Percentiles rank a stretch among this genome's conserved stretches.
Evolutionary conservation across 2,329 filamentous ascomycete species (phyloP).

Genomic region (Penicillium sp.): DNA sequence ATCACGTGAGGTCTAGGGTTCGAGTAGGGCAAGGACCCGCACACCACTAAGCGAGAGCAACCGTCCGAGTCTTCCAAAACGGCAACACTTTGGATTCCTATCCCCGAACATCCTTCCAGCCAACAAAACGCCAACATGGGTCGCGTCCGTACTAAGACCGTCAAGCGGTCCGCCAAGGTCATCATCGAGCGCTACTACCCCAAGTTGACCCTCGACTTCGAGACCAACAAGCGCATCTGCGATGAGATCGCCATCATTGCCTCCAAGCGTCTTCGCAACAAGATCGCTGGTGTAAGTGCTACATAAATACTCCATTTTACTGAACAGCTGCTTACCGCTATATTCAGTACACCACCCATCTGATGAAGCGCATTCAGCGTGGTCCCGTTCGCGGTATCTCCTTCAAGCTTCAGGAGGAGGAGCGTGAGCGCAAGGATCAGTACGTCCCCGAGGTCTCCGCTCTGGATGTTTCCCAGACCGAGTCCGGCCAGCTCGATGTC

Average conservation of each 20-base stretch:
- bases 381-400: slow-evolving; percentile 99
- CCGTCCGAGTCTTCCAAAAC: slow-evolving; percentile 17
- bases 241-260: slow-evolving; percentile 99
- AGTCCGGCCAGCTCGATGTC: slow-evolving; percentile 90
- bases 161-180: slow-evolving; percentile 94
- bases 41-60: slow-evolving; percentile 27
- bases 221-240: slow-evolving; percentile 99
- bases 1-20: slow-evolving; percentile 13
- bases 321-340: too few relatives aligned
- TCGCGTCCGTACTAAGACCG: slow-evolving; percentile 57
- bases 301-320: too few relatives aligned
- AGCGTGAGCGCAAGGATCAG: slow-evolving; percentile 99
- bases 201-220: slow-evolving; percentile 97
- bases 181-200: slow-evolving; percentile 99
- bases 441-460: slow-evolving; percentile 99
- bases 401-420: slow-evolving; percentile 99
- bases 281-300: slow-evolving; percentile 45
- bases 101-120: slow-evolving; percentile 33
- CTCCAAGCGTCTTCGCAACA: slow-evolving; percentile 98
- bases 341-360: slow-evolving; percentile 13
- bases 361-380: slow-evolving; percentile 99
- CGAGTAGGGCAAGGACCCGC: slow-evolving; percentile 22
- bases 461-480: slow-evolving; percentile 94
- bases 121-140: slow-evolving; percentile 47
- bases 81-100: slow-evolving; percentile 7